Base-by-base conservation (phyloP, 2,329 filamentous ascomycete genomes). In the Sporothrix brunneoviolacea region DNA sequence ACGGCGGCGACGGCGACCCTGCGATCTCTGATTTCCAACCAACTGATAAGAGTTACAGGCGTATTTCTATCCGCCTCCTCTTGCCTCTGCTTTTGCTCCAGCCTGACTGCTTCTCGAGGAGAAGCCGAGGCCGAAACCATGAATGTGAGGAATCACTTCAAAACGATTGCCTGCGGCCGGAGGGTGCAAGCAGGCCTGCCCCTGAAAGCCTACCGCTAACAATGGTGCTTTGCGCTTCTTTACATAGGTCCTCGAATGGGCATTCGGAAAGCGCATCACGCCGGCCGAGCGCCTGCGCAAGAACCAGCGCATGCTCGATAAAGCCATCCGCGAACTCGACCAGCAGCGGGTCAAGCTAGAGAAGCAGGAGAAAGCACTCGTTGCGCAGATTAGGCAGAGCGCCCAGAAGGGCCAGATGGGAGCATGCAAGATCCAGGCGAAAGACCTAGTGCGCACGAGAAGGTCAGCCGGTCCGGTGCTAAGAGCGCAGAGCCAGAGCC, bases 191-290 rank as follows among this genome's bases (percentile, higher is more conserved):
- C n/a, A n/a, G n/a, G n/a, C n/a, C n/a, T n/a, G n/a, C n/a, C n/a
- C n/a, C n/a, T n/a, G n/a, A n/a, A n/a, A n/a, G n/a, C n/a, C n/a
- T n/a, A n/a, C n/a, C n/a, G n/a, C 45, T 38, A 30, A 40, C 46
- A 30, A 32, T 37, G n/a, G n/a, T n/a, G n/a, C n/a, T n/a, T n/a
- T n/a, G n/a, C n/a, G n/a, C n/a, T n/a, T 6, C 3, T 3, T 16
- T 24, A n/a, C 61, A 96, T n/a, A n/a, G 88, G 88, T 97, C 65
- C 80, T 98, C 55, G 93, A 98, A 80, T 98, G 93, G 91, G 91
- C 91, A 35, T 98, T 98, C 65, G 93, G 93, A 59, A 97, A 96
- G 80, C 93, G 93, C 70, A 94, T 97, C 81, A 98, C 93, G 76
- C 91, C 93, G 4, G 89, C 90, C 21, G 87, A 93, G 77, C 85